These are phyloP conservation scores for Nannizzia gypsea DNA, from an alignment of 2,329 filamentous ascomycete genomes.

Conservation along the genomic window DNA sequence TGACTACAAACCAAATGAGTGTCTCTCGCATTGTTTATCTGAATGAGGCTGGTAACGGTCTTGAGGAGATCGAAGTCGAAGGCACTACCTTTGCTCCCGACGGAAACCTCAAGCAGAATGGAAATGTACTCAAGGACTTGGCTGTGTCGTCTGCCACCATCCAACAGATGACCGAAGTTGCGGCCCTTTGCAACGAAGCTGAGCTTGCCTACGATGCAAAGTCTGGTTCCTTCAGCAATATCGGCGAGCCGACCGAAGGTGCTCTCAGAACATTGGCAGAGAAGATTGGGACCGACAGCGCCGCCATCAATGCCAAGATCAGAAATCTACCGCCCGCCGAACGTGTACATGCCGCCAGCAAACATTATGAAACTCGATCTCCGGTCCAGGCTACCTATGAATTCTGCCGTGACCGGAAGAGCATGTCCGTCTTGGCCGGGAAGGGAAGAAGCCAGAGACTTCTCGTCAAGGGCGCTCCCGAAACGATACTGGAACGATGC, in stretches of 20 bases:
- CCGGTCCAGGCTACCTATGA: constrained; percentile 79
- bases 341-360: constrained; percentile 68
- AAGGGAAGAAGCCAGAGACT: constrained; percentile 61
- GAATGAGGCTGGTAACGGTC: constrained; percentile 55
- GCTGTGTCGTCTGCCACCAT: constrained; percentile 63
- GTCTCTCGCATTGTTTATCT: constrained; percentile 86
- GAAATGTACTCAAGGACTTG: constrained; percentile 56
- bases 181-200: constrained; percentile 78
- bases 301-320: constrained; percentile 43
- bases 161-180: constrained; percentile 59
- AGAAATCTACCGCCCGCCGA: constrained; percentile 41
- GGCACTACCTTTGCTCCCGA: constrained; percentile 85
- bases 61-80: constrained; percentile 81
- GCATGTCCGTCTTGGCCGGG: constrained; percentile 90
- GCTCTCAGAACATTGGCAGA: constrained; percentile 82
- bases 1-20: constrained; percentile 99
- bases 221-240: constrained; percentile 60
- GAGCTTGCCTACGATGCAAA: constrained; percentile 70
- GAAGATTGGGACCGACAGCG: constrained; percentile 78
- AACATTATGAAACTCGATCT: constrained; percentile 66
- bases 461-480: constrained; percentile 90
- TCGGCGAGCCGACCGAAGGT: constrained; percentile 93
- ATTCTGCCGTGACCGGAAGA: constrained; percentile 95
- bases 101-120: constrained; percentile 58
- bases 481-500: constrained; percentile 88